Evolutionary conservation across 805 yeast species (phyloP).

Genomic region (Wickerhamiella cacticola): DNA sequence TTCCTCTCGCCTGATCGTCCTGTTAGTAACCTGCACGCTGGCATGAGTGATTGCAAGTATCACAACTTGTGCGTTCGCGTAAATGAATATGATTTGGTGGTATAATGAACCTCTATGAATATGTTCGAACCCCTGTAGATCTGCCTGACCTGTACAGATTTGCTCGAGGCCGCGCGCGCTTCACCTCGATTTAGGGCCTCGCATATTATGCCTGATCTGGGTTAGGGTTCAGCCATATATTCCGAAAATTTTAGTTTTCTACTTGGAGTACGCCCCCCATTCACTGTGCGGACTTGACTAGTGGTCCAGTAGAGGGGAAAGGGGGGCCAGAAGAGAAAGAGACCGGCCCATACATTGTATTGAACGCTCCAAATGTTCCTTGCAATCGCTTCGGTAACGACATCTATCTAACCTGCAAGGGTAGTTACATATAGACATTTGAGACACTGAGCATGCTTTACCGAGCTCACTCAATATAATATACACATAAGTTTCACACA

Average conservation of each 20-base stretch:
- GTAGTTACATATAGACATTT: constrained; percentile 5
- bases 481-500: neutral
- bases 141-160: too few relatives aligned
- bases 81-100: too few relatives aligned
- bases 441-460: constrained; percentile 4
- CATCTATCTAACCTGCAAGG: constrained; percentile 1
- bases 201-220: neutral
- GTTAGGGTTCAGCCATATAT: constrained; percentile 10
- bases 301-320: constrained; percentile 12
- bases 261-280: constrained; percentile 8
- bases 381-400: constrained; percentile 2
- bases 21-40: too few relatives aligned
- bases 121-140: too few relatives aligned
- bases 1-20: too few relatives aligned
- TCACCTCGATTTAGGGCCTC: neutral
- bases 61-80: too few relatives aligned
- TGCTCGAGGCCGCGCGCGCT: too few relatives aligned
- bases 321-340: constrained; percentile 9
- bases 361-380: constrained; percentile 1
- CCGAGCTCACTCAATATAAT: constrained; percentile 1
- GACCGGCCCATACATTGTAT: constrained; percentile 6
- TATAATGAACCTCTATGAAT: too few relatives aligned
- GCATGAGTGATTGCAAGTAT: too few relatives aligned
- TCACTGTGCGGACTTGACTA: constrained; percentile 11
- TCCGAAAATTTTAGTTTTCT: neutral